Conservation (phyloP, 106 monocot genomes). For the Gastrodia elata region DNA sequence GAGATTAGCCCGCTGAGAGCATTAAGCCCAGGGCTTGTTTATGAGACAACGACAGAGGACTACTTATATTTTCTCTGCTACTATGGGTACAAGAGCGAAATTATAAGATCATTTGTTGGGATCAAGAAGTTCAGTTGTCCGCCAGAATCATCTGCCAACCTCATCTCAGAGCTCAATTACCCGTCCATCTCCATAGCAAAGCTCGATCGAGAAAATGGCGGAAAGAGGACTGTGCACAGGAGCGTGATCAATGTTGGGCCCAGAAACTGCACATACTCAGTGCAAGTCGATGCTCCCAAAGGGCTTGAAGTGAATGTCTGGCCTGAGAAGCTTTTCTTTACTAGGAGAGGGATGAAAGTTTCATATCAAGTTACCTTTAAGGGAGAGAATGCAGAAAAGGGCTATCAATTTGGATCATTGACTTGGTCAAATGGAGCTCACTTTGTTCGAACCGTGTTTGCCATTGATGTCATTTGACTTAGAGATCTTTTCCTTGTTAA, state of each 20-base stretch:
- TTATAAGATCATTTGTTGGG: slow-evolving; percentile 44
- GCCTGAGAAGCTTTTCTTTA: slow-evolving; percentile 54
- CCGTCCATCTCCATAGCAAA: slow-evolving; percentile 67
- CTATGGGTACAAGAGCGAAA: slow-evolving; percentile 68
- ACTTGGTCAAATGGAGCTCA: slow-evolving; percentile 78
- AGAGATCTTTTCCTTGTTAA: not conserved
- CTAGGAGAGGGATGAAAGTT: slow-evolving; percentile 28
- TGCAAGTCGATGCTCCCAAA: slow-evolving; percentile 32
- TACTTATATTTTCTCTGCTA: slow-evolving; percentile 76
- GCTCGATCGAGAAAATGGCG: slow-evolving; percentile 15
- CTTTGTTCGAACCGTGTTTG: slow-evolving; percentile 51
- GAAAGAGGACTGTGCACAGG: slow-evolving; percentile 26
- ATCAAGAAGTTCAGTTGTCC: slow-evolving; percentile 61
- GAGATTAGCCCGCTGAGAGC: slow-evolving; percentile 79
- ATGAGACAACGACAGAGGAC: slow-evolving; percentile 56
- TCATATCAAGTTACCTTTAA: slow-evolving; percentile 56
- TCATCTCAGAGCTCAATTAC: slow-evolving; percentile 77
- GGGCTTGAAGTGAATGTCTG: slow-evolving; percentile 48
- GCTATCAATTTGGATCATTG: slow-evolving; percentile 55
- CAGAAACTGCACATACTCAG: slow-evolving; percentile 46
- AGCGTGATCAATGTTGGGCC: slow-evolving; percentile 72
- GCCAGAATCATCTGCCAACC: slow-evolving; percentile 26
- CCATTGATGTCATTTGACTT: slow-evolving; percentile 54
- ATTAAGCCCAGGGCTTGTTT: slow-evolving; percentile 81
- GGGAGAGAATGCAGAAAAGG: slow-evolving; percentile 35